Evolutionary conservation across 805 yeast genomes (phyloP).

Genomic region (Kodamaea sagamina): DNA sequence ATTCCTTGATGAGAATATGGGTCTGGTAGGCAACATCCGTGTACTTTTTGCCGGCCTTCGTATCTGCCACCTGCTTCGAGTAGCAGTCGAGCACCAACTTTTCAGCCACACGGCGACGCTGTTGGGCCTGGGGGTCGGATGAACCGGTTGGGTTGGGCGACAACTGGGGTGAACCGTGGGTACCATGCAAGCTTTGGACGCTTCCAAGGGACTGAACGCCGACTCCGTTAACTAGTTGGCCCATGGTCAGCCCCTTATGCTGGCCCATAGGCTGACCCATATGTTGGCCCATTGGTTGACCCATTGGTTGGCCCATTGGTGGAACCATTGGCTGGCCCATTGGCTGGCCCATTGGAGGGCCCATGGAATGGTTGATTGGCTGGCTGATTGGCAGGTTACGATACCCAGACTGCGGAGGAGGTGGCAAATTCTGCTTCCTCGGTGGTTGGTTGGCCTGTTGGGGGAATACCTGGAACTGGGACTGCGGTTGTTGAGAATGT

Average conservation of each 20-base stretch:
- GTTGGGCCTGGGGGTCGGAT: conserved; percentile 4
- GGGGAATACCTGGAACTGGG: not conserved
- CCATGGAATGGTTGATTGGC: not conserved
- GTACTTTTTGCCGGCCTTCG: conserved; percentile 22
- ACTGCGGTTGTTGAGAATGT: not conserved
- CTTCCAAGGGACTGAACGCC: not conserved
- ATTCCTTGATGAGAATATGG: conserved; percentile 76
- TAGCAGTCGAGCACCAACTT: conserved; percentile 42
- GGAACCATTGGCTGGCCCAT: not conserved
- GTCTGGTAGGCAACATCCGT: conserved; percentile 58
- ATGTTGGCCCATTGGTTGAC: not conserved
- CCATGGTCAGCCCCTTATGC: not conserved
- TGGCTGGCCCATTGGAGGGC: not conserved
- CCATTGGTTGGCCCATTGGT: not conserved
- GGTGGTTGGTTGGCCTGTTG: not conserved
- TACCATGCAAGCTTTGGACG: conserved; percentile 1
- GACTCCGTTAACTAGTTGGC: not conserved
- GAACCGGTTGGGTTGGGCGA: conserved; percentile 8
- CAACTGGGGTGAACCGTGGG: conserved; percentile 5
- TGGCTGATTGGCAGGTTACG: conserved; percentile 1
- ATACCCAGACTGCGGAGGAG: not conserved
- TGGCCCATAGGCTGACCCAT: conserved; percentile 1
- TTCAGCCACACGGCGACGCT: conserved; percentile 28
- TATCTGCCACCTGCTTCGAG: conserved; percentile 29
- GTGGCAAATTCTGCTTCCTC: conserved; percentile 1